Base-by-base conservation (phyloP, 352 stramenopile species). In the Pythium grandisporangium region DNA sequence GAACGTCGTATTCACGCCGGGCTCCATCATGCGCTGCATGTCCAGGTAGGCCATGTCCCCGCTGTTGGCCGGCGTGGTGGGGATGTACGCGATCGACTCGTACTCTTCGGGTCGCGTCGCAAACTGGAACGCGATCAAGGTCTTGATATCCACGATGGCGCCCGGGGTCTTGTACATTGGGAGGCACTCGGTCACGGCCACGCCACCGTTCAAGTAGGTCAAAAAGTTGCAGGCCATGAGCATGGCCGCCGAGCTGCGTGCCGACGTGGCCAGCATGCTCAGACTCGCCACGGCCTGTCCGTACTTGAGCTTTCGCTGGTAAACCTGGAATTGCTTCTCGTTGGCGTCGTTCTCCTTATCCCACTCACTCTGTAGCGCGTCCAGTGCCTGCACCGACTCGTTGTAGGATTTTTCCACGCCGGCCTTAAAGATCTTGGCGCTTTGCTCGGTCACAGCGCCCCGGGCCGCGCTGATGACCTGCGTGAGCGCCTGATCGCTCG, bases 51-150 rank as follows among this genome's bases (percentile, higher is more conserved):
- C 23, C 12, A 19, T 20, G 20, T 45, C 35, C 7, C 35, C 21
- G 13, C 6, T 22, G n/a, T 33, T 14, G 2, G 45, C 42, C 14
- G 38, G 38, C 41, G 25, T 38, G 5, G 45, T 51, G 6, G 45
- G 45, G 20, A 51, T 45, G 16, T 51, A 51, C 17, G 45, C 45
- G 8, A 51, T 45, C 11, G 26, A n/a, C 4, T 45, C 26, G 35
- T 39, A 46, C 35, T 26, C 17, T 45, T 51, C 34, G 3, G 45
- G 33, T 26, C 13, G 13, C 4, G 16, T 45, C 12, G 32, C 20
- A 20, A 45, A 44, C 23, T 36, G 4, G 45, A 46, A 51, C n/a
- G 45, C 33, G 6, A 45, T 35, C 5, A 51, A 37, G 5, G 35
- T 39, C 22, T 43, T 45, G 4, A 51, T 20, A 12, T 51, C 45